Evolutionary conservation across 345 rosid genomes (phyloP), one percentile per base, ranked within the genome.

Genomic region (Conringia planisiliqua): DNA sequence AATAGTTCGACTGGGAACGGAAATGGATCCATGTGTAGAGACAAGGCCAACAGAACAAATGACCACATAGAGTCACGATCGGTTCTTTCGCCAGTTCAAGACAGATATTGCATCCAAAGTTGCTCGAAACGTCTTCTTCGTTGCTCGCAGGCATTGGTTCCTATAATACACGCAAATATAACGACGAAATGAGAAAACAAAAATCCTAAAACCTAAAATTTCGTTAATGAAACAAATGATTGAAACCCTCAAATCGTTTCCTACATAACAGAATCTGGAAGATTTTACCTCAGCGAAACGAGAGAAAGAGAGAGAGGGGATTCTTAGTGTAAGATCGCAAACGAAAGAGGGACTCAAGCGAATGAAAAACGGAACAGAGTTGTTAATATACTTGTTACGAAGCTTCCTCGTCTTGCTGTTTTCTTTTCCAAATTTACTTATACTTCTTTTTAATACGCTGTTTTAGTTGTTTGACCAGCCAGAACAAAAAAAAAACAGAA

Each of bases 1-100:
- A 94, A 67, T 90, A 58, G 0, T 76, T 68, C 1, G 79, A 76
- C 8, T 51, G 72, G 1, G 97, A 91, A 74, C 90, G 90, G 42
- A 74, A 55, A 20, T 88, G 89, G 17, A 92, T 90, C 98, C 98
- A 94, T 68, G 87, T 92, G 82, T 94, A 91, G 17, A 94, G 91
- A 78, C 98, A 94, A 17, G 98, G 98, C 98, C 98, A 94, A 69
- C 97, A 94, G 67, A 88, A 94, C 61, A 90, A 92, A 72, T 94
- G 98, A 40, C 98, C 98, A 43, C 98, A 94, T 55, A 88, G 75
- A 20, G 98, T 94, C 43, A 94, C 97, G 71, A 94, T 86, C 0
- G 98, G 98, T 68, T 94, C 97, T 79, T 82, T 93, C 33, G 97
- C 93, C 63, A 90, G 71, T 78, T 94, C 98, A 50, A 94, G 91